Percentiles rank a stretch among this genome's conserved stretches.
Evolutionary conservation across 2,329 filamentous ascomycete genomes (phyloP).

Genomic region (Pleoardoris graminearum): DNA sequence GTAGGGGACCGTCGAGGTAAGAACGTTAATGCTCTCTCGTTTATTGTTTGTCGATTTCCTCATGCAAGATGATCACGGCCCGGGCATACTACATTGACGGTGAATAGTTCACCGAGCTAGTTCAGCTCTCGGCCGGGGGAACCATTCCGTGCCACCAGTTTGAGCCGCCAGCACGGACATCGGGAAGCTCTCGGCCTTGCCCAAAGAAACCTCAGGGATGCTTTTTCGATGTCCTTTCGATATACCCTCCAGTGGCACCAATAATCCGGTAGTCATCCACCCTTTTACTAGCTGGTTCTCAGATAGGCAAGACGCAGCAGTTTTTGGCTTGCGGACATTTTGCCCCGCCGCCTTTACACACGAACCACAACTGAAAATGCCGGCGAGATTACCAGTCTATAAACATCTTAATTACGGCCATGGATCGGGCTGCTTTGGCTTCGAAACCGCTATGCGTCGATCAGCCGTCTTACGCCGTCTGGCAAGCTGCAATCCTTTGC

Average conservation of each 20-base stretch:
- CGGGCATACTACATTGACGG: conserved; percentile 37
- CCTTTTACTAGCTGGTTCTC: conserved; percentile 13
- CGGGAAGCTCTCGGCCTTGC: conserved; percentile 30
- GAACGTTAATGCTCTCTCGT: conserved; percentile 30
- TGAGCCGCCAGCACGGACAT: conserved; percentile 35
- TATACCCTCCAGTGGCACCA: conserved; percentile 32
- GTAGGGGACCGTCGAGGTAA: conserved; percentile 28
- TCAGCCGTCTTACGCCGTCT: conserved; percentile 30
- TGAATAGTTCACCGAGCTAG: conserved; percentile 25
- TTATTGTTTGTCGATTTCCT: conserved; percentile 35
- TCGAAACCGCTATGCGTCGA: conserved; percentile 30
- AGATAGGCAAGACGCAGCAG: conserved; percentile 15
- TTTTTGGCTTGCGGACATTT: conserved; percentile 8
- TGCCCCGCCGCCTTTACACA: conserved; percentile 1
- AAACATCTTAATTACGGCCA: conserved; percentile 18
- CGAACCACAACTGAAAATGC: conserved; percentile 7
- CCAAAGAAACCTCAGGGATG: conserved; percentile 22
- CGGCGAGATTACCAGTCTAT: conserved; percentile 9
- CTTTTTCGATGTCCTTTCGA: conserved; percentile 27
- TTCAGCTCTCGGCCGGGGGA: conserved; percentile 34
- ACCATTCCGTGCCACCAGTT: conserved; percentile 33
- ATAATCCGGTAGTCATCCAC: conserved; percentile 19
- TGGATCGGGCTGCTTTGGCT: conserved; percentile 23
- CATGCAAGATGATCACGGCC: conserved; percentile 36
- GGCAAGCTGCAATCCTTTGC: conserved; percentile 12